Evolutionary conservation across 441 rosid species (phyloP), one percentile per base, ranked within the genome.

Genomic region (Breynia disticha): DNA sequence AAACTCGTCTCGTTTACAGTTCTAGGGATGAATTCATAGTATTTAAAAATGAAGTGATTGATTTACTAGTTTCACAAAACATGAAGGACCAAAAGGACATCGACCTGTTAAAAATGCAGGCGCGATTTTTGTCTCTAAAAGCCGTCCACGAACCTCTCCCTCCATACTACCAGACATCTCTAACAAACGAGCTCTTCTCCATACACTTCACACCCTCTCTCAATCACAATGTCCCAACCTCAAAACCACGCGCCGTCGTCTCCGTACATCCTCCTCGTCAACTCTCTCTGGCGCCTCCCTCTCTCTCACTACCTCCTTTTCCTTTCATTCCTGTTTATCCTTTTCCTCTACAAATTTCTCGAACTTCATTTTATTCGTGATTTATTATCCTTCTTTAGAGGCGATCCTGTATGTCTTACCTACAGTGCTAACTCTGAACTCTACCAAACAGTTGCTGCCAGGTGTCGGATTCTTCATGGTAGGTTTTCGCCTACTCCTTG

Each of bases 401-500:
- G 79, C 44, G 61, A 72, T 39, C 54, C 72, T 38, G 77, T 77
- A 7, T 21, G 42, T 8, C 57, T 79, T 48, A 69, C 67, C 21
- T 79, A 47, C 70, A 61, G 48, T 42, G 39, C 63, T 52, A 52
- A 70, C 55, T 76, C 79, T 22, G 52, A 56, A 14, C 65, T 79
- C 56, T 79, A 65, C 74, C 68, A 56, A 10, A 71, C 67, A 37
- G 61, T 79, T 41, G 81, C 56, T 52, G 66, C 81, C 63, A 67
- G 59, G 62, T 79, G 81, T 59, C 64, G 19, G 39, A 20, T 69
- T 46, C 76, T 79, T 22, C 72, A 69, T 48, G 68, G 67, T 35
- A 67, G 76, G 83, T 78, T 32, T 13, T 55, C 5, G 32, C 63
- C 77, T 21, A 76, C 81, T 28, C 79, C 79, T 24, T 79, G 81